Percentiles rank a stretch among this genome's conserved stretches.
These are phyloP conservation scores for Apiotrichum brassicae DNA, from an alignment of 1,284 basidiomycete species.

Conservation along the genomic window DNA sequence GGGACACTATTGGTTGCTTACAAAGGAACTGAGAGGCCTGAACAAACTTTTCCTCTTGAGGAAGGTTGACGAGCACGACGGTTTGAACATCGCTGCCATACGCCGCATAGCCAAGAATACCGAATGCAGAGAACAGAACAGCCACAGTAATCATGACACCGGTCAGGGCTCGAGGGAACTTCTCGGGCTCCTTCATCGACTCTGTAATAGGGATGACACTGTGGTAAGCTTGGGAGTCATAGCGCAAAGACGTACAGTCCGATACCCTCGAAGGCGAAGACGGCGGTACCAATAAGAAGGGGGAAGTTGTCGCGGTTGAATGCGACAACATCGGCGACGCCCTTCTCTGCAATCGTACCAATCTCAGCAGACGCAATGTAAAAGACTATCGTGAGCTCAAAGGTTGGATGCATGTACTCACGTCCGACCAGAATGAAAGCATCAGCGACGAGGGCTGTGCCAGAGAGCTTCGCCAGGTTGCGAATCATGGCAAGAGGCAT, in stretches of 20 bases:
- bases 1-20: conserved; percentile 12
- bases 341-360: conserved; percentile 57
- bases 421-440: conserved; percentile 85
- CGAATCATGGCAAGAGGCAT: conserved; percentile 78
- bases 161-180: conserved; percentile 81
- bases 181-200: conserved; percentile 85
- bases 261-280: conserved; percentile 97
- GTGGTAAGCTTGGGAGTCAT: conserved; percentile 1
- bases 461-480: conserved; percentile 85
- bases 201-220: conserved; percentile 91
- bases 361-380: conserved; percentile 82
- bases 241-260: conserved; percentile 60
- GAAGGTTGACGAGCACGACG: conserved; percentile 91
- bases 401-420: conserved; percentile 27
- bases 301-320: conserved; percentile 90
- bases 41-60: conserved; percentile 76
- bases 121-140: conserved; percentile 86
- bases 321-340: conserved; percentile 70
- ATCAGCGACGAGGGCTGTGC: conserved; percentile 87
- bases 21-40: conserved; percentile 81
- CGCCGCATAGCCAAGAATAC: conserved; percentile 77
- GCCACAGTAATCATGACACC: conserved; percentile 69
- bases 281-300: conserved; percentile 89
- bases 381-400: conserved; percentile 51
- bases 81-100: conserved; percentile 86